Conservation (phyloP, 441 rosid species). For the Eruca vesicaria region DNA sequence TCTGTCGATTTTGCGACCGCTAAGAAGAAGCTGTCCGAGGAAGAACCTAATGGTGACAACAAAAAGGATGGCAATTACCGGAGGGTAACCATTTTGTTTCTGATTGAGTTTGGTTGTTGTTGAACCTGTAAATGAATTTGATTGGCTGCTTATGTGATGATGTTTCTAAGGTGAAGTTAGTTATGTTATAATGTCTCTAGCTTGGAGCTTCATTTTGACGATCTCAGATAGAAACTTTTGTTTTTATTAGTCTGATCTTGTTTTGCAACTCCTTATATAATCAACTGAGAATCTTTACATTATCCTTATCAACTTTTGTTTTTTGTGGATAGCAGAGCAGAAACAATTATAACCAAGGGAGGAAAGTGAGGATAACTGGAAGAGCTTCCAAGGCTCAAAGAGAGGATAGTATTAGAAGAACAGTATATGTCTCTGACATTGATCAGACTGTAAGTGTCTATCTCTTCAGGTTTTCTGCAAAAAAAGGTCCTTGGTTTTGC, state of each 20-base stretch:
- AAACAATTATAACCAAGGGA: constrained; percentile 47
- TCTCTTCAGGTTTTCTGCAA: background rate
- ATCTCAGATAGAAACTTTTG: background rate
- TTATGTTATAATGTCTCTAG: constrained; percentile 5
- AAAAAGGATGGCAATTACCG: constrained; percentile 7
- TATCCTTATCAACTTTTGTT: background rate
- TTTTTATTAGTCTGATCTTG: background rate
- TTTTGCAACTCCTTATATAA: background rate
- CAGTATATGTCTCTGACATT: constrained; percentile 67
- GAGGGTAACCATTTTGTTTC: constrained; percentile 18
- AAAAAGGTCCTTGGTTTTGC: too few relatives aligned
- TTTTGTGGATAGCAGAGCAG: constrained; percentile 39
- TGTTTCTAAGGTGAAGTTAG: background rate
- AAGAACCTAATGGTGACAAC: constrained; percentile 17
- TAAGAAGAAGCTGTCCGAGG: constrained; percentile 15
- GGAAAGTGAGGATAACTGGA: constrained; percentile 44
- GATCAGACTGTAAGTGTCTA: constrained; percentile 54
- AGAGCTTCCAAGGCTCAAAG: constrained; percentile 52
- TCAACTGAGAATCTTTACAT: background rate
- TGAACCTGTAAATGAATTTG: background rate
- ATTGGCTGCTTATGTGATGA: background rate
- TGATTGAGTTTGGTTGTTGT: background rate
- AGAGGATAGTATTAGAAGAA: constrained; percentile 59
- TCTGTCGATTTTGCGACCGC: background rate
- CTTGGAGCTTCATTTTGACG: background rate